phyloP scores from a whole-genome alignment of 176 grass and related monocot genomes.

The Bonia amplexicaulis region DNA sequence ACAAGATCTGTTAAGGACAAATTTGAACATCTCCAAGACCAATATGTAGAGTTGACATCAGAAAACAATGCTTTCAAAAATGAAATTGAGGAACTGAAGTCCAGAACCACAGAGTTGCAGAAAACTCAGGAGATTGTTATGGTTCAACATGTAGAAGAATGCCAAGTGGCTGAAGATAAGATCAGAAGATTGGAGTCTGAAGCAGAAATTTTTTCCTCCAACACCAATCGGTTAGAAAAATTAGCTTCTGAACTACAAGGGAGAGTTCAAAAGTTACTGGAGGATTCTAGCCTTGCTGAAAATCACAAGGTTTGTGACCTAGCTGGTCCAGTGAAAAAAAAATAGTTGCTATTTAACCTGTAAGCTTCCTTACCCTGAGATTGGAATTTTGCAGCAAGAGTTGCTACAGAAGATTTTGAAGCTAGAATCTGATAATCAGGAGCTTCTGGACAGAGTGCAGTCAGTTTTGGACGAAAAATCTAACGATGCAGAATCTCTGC shows the following conservation, averaged over 20 bases:
- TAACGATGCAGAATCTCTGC: conserved; percentile 55
- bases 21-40: conserved; percentile 57
- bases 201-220: conserved; percentile 55
- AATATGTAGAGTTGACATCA: conserved; percentile 47
- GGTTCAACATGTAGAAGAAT: conserved; percentile 94
- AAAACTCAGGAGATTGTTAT: conserved; percentile 83
- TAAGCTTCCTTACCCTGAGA: conserved; percentile 12
- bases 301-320: conserved; percentile 63
- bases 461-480: conserved; percentile 55
- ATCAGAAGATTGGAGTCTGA: conserved; percentile 69
- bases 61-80: conserved; percentile 53
- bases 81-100: conserved; percentile 65
- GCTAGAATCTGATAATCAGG: conserved; percentile 70
- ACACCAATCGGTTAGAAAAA: conserved; percentile 51
- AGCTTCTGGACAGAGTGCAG: conserved; percentile 55
- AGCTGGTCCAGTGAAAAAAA: not conserved
- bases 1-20: conserved; percentile 50
- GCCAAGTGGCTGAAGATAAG: conserved; percentile 71
- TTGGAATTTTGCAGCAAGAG: conserved; percentile 61
- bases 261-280: conserved; percentile 57
- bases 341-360: conserved; percentile 14
- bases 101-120: conserved; percentile 67
- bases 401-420: conserved; percentile 61
- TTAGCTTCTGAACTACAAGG: conserved; percentile 63
- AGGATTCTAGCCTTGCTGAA: conserved; percentile 59